Conservation (phyloP, 2,329 filamentous ascomycete species). For the Penicillium sp. region DNA sequence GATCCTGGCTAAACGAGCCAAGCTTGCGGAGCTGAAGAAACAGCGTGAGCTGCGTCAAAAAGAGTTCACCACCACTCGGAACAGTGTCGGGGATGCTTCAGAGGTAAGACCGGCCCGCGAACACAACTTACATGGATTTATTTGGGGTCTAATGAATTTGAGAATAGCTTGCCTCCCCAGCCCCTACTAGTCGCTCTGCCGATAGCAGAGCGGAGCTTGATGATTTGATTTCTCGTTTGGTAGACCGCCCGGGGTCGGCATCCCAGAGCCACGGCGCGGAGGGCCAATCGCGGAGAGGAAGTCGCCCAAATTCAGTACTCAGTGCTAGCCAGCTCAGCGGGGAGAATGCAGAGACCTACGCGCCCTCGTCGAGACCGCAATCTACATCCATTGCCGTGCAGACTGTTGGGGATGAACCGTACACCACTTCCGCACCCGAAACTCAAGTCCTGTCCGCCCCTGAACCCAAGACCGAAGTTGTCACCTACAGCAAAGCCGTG, state of each 20-base stretch:
- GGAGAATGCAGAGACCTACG: conserved; percentile 51
- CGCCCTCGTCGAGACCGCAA: conserved; percentile 40
- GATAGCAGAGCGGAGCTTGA: conserved; percentile 72
- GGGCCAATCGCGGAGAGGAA: conserved; percentile 54
- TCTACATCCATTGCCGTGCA: conserved; percentile 58
- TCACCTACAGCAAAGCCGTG: conserved; percentile 95
- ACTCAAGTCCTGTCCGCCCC: conserved; percentile 64
- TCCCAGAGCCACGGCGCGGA: conserved; percentile 53
- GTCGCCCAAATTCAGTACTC: conserved; percentile 81
- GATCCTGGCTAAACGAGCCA: conserved; percentile 93
- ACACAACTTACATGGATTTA: conserved; percentile 6
- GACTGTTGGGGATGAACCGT: conserved; percentile 69
- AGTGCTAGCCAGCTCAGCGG: conserved; percentile 79
- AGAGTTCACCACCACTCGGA: conserved; percentile 68
- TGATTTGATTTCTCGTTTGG: conserved; percentile 76
- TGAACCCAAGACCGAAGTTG: conserved; percentile 65
- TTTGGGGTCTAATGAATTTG: conserved; percentile 13
- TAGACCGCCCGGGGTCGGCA: conserved; percentile 74
- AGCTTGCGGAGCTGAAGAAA: conserved; percentile 91
- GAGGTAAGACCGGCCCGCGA: conserved; percentile 58
- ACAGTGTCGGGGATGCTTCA: conserved; percentile 64
- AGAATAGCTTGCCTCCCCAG: conserved; percentile 64
- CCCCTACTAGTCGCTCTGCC: conserved; percentile 58
- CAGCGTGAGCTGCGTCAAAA: conserved; percentile 81
- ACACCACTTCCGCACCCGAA: conserved; percentile 73